phyloP scores from a whole-genome alignment of 441 rosid species.

The Adansonia rubrostipa region DNA sequence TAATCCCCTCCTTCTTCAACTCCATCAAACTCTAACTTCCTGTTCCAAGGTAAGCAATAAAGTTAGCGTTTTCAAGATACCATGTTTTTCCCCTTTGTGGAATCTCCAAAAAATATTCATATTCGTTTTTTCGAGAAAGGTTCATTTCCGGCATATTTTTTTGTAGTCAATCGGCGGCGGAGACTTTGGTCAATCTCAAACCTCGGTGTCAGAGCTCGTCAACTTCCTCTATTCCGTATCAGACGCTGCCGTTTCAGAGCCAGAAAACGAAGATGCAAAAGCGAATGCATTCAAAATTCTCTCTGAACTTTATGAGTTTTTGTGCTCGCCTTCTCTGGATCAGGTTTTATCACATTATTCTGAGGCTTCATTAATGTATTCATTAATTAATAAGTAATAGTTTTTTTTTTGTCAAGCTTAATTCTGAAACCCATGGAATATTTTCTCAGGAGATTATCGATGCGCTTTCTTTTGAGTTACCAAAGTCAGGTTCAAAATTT shows the following conservation, averaged over 20 bases:
- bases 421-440: conserved; percentile 24
- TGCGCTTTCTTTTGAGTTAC: conserved; percentile 77
- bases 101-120: background rate
- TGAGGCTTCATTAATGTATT: background rate
- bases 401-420: background rate
- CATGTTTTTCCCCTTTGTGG: background rate
- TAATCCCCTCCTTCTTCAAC: conserved; percentile 38
- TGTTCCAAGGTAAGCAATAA: conserved; percentile 49
- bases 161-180: conserved; percentile 54
- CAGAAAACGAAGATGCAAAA: conserved; percentile 41
- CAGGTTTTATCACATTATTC: conserved; percentile 48
- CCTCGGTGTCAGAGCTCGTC: conserved; percentile 49
- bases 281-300: conserved; percentile 51
- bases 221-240: conserved; percentile 55
- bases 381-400: background rate
- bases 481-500: conserved; percentile 67
- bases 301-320: conserved; percentile 36
- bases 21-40: conserved; percentile 49
- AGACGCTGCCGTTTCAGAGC: conserved; percentile 37
- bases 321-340: conserved; percentile 52
- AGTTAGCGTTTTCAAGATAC: background rate
- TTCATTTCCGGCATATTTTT: background rate
- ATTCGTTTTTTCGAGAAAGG: conserved; percentile 11
- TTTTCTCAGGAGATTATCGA: conserved; percentile 60
- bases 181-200: conserved; percentile 42